Conservation (phyloP, 495 filamentous ascomycete genomes). For the Aspergillus affinis region DNA sequence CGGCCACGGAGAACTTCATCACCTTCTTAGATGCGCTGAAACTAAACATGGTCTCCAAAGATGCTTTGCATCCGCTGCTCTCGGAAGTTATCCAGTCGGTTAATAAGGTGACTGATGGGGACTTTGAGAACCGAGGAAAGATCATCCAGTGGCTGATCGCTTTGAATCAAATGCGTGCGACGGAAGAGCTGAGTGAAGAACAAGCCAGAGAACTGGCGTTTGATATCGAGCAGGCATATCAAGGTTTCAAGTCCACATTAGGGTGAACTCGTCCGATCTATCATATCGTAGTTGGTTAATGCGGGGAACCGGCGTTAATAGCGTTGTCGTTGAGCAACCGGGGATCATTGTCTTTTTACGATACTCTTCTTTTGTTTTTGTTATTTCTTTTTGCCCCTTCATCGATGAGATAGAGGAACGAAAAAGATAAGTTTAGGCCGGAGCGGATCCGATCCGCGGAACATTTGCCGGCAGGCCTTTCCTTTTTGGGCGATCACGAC, state of each 20-base stretch:
- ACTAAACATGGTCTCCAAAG: conserved; percentile 86
- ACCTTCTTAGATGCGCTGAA: conserved; percentile 94
- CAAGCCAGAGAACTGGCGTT: conserved; percentile 84
- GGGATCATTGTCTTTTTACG: neutral
- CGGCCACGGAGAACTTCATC: conserved; percentile 96
- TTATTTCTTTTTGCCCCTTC: too few species aligned
- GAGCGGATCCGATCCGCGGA: conserved; percentile 34
- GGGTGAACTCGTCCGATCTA: conserved; percentile 28
- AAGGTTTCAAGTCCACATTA: conserved; percentile 80
- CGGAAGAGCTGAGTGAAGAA: conserved; percentile 83
- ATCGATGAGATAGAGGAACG: too few species aligned
- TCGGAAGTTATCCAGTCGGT: conserved; percentile 94
- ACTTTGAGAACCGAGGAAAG: conserved; percentile 92
- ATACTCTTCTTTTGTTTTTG: neutral
- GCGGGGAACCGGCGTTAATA: conserved; percentile 10
- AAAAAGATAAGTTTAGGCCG: conserved; percentile 1
- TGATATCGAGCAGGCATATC: conserved; percentile 87
- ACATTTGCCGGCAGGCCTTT: conserved; percentile 34
- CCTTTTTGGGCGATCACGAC: conserved; percentile 39
- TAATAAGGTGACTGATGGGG: conserved; percentile 89
- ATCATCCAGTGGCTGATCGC: conserved; percentile 98
- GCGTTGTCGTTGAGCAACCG: too few species aligned
- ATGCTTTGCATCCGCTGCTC: conserved; percentile 89
- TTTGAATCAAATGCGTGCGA: conserved; percentile 94
- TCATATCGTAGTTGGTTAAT: conserved; percentile 8